A percentile compares a stretch with the other conserved stretches of the same genome.
phyloP scores from a whole-genome alignment of 1,139 yeast genomes.

The Yamadazyma pseudoaaseri region DNA sequence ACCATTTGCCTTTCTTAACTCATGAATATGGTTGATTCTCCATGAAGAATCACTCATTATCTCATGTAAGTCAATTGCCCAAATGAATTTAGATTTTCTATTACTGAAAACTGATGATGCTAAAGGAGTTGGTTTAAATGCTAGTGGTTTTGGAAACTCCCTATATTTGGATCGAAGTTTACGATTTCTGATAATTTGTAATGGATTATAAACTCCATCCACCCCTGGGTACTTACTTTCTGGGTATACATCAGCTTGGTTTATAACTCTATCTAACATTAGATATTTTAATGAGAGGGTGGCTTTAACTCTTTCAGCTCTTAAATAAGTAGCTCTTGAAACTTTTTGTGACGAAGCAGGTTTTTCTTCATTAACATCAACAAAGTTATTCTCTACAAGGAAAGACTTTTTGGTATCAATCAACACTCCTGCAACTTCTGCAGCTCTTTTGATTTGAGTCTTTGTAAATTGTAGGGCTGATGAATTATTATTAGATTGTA shows the following conservation, averaged over 20 bases:
- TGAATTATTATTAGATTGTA: no score
- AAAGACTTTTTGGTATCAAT: slow-evolving; percentile 43
- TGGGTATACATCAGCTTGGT: slow-evolving; percentile 11
- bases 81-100: slow-evolving; percentile 33
- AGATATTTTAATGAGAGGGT: slow-evolving; percentile 53
- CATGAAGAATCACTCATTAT: slow-evolving; percentile 60
- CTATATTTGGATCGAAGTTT: slow-evolving; percentile 47
- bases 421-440: slow-evolving; percentile 41
- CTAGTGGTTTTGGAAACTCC: slow-evolving; percentile 36
- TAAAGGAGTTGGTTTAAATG: slow-evolving; percentile 39
- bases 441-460: slow-evolving; percentile 31
- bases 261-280: slow-evolving; percentile 38
- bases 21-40: slow-evolving; percentile 67
- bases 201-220: slow-evolving; percentile 76
- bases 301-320: slow-evolving; percentile 55
- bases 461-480: background rate
- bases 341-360: slow-evolving; percentile 9
- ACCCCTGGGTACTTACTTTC: slow-evolving; percentile 39
- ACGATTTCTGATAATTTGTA: slow-evolving; percentile 76
- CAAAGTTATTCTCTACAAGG: slow-evolving; percentile 42
- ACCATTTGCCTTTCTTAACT: slow-evolving; percentile 54
- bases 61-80: slow-evolving; percentile 74
- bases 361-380: slow-evolving; percentile 16
- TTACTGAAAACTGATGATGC: slow-evolving; percentile 57
- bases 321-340: slow-evolving; percentile 39